Percentiles rank a stretch among this genome's conserved stretches.
Evolutionary conservation across 2,329 filamentous ascomycete genomes (phyloP).

Genomic region (Xylariales sp.): DNA sequence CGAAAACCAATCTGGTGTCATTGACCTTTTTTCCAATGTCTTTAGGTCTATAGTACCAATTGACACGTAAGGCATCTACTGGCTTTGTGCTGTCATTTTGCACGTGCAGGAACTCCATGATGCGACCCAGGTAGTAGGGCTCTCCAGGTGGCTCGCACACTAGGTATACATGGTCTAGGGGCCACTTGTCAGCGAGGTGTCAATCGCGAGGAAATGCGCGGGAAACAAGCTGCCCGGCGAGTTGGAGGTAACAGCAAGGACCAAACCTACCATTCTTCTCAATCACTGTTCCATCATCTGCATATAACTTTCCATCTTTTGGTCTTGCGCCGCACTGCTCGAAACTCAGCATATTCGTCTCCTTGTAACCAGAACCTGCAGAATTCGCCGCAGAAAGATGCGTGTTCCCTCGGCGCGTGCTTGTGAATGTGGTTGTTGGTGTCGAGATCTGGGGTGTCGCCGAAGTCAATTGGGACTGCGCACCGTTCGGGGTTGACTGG

Average conservation of each 20-base stretch:
- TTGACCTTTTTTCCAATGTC: constrained; percentile 90
- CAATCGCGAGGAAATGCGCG: background rate
- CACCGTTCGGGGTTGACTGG: constrained; percentile 25
- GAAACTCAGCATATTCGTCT: constrained; percentile 88
- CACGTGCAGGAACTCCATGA: constrained; percentile 94
- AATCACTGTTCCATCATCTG: constrained; percentile 85
- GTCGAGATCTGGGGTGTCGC: constrained; percentile 1
- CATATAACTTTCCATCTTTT: constrained; percentile 73
- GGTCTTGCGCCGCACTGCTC: constrained; percentile 64
- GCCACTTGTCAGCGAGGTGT: constrained; percentile 23
- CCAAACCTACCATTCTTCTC: constrained; percentile 73
- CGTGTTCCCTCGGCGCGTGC: constrained; percentile 19
- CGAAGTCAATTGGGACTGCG: constrained; percentile 2
- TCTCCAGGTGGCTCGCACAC: constrained; percentile 97
- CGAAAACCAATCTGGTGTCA: constrained; percentile 88
- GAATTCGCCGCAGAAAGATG: constrained; percentile 12
- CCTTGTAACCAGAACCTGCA: constrained; percentile 37
- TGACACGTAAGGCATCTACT: constrained; percentile 85
- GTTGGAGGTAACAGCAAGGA: background rate
- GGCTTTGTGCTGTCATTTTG: constrained; percentile 69
- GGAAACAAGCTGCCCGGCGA: background rate
- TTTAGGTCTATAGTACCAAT: constrained; percentile 97
- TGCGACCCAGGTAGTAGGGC: constrained; percentile 93
- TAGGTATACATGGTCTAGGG: constrained; percentile 77
- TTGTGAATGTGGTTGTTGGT: constrained; percentile 20